Conservation (phyloP, 768 basidiomycete genomes). For the Panaeolus papilionaceus region DNA sequence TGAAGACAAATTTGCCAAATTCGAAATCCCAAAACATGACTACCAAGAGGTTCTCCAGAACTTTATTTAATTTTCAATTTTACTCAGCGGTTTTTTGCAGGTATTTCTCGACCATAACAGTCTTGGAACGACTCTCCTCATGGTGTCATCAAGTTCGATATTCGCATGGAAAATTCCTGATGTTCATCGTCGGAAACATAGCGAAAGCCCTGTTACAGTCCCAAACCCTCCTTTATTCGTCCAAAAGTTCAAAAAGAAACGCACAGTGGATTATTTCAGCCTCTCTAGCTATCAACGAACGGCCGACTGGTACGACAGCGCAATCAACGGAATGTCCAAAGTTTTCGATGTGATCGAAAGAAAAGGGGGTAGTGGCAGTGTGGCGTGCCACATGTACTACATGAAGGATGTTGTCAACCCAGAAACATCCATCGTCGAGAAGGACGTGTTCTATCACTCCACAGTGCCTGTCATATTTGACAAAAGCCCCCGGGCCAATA, state of each 20-base stretch:
- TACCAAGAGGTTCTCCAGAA: neutral
- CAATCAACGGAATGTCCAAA: neutral
- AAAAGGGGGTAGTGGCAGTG: neutral
- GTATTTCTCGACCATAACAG: neutral
- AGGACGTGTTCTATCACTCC: neutral
- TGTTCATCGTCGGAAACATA: neutral
- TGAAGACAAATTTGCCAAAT: neutral
- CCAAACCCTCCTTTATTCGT: constrained; percentile 1
- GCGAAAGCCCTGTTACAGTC: neutral
- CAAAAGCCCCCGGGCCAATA: neutral
- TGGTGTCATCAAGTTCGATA: neutral
- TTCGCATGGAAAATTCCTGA: neutral
- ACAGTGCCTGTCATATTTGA: neutral
- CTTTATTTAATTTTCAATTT: neutral
- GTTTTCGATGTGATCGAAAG: neutral
- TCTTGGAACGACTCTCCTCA: neutral
- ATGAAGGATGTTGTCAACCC: neutral
- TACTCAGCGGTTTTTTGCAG: neutral
- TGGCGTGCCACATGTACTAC: neutral
- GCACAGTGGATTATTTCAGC: constrained; percentile 24
- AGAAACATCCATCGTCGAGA: neutral
- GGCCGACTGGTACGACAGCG: neutral
- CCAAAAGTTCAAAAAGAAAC: constrained; percentile 22
- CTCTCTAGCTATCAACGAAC: neutral
- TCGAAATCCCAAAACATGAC: neutral